These are phyloP conservation scores for Hanseniaspora gamundiae DNA, from an alignment of 1,139 yeast species.

Conservation along the genomic window DNA sequence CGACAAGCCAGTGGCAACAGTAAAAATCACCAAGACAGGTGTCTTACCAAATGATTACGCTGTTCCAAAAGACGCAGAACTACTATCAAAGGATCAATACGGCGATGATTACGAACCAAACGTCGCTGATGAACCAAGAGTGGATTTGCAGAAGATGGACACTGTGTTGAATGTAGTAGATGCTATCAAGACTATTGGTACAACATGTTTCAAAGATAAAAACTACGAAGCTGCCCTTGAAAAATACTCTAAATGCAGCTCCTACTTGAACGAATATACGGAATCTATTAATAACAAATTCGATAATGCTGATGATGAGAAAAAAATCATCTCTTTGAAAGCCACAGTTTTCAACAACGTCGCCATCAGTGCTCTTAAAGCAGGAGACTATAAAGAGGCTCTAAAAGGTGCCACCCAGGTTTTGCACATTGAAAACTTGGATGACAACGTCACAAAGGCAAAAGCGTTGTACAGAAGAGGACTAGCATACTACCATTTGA, in stretches of 20 bases:
- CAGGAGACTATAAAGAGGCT: conserved; percentile 43
- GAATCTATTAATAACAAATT: conserved; percentile 19
- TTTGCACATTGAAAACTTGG: conserved; percentile 47
- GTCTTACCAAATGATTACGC: conserved; percentile 50
- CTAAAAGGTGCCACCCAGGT: conserved; percentile 55
- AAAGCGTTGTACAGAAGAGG: conserved; percentile 87
- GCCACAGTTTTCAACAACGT: conserved; percentile 57
- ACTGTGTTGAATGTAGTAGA: conserved; percentile 56
- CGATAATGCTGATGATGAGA: conserved; percentile 55
- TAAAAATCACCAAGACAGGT: conserved; percentile 72
- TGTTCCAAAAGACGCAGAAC: conserved; percentile 32
- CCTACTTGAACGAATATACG: conserved; percentile 50
- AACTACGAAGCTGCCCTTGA: conserved; percentile 42
- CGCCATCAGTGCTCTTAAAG: conserved; percentile 62
- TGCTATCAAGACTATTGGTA: conserved; percentile 68
- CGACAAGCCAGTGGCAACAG: conserved; percentile 55
- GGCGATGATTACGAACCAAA: conserved; percentile 78
- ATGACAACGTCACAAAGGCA: conserved; percentile 52
- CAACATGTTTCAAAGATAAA: conserved; percentile 56
- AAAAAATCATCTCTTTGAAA: conserved; percentile 39
- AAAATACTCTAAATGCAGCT: conserved; percentile 62
- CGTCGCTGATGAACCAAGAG: conserved; percentile 59
- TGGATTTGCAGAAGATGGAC: conserved; percentile 47
- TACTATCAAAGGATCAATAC: conserved; percentile 47
- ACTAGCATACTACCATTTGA: conserved; percentile 48